phyloP scores from a whole-genome alignment of 352 stramenopile genomes.

The Pelagophyceae sp. region DNA sequence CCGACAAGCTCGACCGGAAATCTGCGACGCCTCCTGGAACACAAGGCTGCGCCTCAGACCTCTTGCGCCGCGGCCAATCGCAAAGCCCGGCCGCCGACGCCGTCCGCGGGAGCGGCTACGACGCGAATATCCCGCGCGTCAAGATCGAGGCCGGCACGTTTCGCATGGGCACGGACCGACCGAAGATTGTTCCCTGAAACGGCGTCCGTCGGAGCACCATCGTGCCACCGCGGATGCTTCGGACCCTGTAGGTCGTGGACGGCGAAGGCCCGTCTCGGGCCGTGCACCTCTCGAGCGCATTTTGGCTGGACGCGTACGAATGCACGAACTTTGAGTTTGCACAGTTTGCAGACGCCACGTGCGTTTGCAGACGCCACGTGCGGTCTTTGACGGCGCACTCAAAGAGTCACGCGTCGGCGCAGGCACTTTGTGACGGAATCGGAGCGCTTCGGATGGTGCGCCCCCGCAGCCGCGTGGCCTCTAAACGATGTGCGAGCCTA shows the following conservation, averaged over 20 bases:
- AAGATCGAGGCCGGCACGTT: slow-evolving; percentile 13
- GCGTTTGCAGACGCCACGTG: no score
- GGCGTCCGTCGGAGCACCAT: background rate
- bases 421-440: slow-evolving; percentile 39
- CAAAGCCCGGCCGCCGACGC: no score
- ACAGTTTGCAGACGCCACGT: slow-evolving; percentile 39
- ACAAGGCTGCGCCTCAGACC: no score
- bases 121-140: background rate
- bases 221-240: background rate
- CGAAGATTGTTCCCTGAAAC: slow-evolving; percentile 23
- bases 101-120: background rate
- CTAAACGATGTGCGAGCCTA: no score
- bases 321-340: slow-evolving; percentile 38
- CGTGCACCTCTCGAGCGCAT: slow-evolving; percentile 24
- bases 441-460: slow-evolving; percentile 48
- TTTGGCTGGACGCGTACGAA: slow-evolving; percentile 33
- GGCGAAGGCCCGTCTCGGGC: slow-evolving; percentile 30
- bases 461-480: no score
- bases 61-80: no score
- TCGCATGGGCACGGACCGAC: slow-evolving; percentile 30
- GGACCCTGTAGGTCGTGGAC: slow-evolving; percentile 24
- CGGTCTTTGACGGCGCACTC: no score
- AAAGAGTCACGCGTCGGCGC: background rate
- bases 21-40: no score
- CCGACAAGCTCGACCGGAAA: no score